Evolutionary conservation across 805 yeast species (phyloP).

Genomic region (Candida schatavii): DNA sequence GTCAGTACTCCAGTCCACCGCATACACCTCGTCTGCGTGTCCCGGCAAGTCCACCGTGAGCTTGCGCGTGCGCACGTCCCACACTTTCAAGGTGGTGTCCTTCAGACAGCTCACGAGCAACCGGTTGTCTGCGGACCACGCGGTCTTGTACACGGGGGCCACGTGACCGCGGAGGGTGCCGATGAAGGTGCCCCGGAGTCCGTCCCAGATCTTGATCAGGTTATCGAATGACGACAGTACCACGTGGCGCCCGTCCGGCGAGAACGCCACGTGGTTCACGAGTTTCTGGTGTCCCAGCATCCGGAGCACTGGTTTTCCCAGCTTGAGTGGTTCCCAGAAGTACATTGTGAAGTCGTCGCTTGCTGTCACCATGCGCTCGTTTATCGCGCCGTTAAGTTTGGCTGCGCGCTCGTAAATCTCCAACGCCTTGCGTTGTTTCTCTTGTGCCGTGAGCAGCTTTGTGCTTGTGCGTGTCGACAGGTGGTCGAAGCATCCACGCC

Average conservation of each 20-base stretch:
- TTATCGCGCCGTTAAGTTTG: constrained; percentile 48
- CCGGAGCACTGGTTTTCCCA: constrained; percentile 80
- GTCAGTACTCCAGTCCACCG: constrained; percentile 97
- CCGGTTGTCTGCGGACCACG: constrained; percentile 96
- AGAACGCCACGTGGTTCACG: constrained; percentile 92
- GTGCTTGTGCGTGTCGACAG: constrained; percentile 39
- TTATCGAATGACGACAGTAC: constrained; percentile 96
- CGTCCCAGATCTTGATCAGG: constrained; percentile 95
- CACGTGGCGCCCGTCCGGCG: constrained; percentile 90
- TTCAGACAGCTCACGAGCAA: constrained; percentile 90
- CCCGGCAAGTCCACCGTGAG: constrained; percentile 91
- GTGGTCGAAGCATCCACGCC: constrained; percentile 88
- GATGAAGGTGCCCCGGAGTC: constrained; percentile 82
- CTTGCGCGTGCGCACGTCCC: constrained; percentile 90
- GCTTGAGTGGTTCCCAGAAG: constrained; percentile 86
- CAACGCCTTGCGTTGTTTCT: constrained; percentile 49
- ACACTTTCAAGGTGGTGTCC: constrained; percentile 92
- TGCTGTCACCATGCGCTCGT: constrained; percentile 88
- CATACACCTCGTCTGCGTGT: constrained; percentile 91
- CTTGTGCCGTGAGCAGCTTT: constrained; percentile 20
- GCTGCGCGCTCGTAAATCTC: constrained; percentile 63
- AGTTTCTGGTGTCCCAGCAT: constrained; percentile 98
- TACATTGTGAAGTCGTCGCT: constrained; percentile 98
- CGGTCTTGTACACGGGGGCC: constrained; percentile 94
- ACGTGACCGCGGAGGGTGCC: constrained; percentile 95